These are phyloP conservation scores for Schwanniomyces vanrijiae DNA, from an alignment of 805 yeast species.

Conservation along the genomic window DNA sequence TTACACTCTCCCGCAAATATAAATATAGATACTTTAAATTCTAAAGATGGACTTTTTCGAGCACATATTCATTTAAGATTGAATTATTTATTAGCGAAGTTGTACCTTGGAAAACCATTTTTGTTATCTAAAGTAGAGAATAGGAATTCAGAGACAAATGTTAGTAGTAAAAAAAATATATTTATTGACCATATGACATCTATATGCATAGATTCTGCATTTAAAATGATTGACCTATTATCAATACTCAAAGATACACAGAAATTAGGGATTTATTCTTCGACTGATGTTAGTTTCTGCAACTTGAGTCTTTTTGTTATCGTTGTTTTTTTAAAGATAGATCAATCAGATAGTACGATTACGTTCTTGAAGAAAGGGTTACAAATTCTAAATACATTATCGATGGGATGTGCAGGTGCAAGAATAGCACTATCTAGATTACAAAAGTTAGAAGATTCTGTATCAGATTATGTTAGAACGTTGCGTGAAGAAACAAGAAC, in stretches of 20 bases:
- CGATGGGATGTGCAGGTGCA: constrained; percentile 12
- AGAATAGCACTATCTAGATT: constrained; percentile 1
- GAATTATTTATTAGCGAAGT: constrained; percentile 12
- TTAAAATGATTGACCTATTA: constrained; percentile 10
- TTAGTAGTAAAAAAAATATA: constrained; percentile 4
- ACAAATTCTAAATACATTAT: constrained; percentile 9
- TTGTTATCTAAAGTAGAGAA: constrained; percentile 13
- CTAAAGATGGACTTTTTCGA: constrained; percentile 3
- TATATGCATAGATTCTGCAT: constrained; percentile 14
- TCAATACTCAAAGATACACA: constrained; percentile 9
- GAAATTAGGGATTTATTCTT: constrained; percentile 12
- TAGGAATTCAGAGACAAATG: not conserved
- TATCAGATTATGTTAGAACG: no score
- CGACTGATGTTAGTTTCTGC: constrained; percentile 13
- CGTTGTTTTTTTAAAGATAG: constrained; percentile 10
- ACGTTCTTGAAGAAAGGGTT: constrained; percentile 11
- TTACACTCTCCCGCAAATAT: not conserved
- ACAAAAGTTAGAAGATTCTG: no score
- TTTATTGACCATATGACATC: constrained; percentile 13
- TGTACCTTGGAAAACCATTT: constrained; percentile 15
- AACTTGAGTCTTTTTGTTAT: constrained; percentile 12
- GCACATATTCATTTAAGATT: constrained; percentile 11
- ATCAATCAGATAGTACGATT: constrained; percentile 11
- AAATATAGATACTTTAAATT: not conserved
- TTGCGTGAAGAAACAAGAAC: no score